Conservation (phyloP, 192 early-diverging fungal species). For the Nowakowskiella sp. region DNA sequence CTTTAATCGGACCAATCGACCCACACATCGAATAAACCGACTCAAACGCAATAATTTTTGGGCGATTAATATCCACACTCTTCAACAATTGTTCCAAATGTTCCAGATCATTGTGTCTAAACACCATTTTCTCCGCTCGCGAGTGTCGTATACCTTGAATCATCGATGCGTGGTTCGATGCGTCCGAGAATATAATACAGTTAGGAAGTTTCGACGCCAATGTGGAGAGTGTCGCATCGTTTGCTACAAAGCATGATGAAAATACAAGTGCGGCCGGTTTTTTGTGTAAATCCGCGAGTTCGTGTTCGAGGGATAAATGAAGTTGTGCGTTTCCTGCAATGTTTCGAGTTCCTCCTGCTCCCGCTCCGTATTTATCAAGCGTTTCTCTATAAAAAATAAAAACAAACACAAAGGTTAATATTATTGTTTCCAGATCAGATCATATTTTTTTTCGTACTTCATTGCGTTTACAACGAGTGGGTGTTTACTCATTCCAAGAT, state of each 20-base stretch:
- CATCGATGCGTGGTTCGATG: constrained; percentile 97
- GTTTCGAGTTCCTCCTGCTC: constrained; percentile 98
- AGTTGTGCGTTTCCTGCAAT: constrained; percentile 97
- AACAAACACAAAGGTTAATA: neutral
- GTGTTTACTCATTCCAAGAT: constrained; percentile 92
- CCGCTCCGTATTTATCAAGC: constrained; percentile 92
- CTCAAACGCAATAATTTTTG: constrained; percentile 95
- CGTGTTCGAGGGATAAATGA: constrained; percentile 83
- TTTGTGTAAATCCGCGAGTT: constrained; percentile 87
- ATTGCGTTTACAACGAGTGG: constrained; percentile 77
- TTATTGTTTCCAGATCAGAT: constrained; percentile 1
- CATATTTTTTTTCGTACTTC: constrained; percentile 56
- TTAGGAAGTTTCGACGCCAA: constrained; percentile 79
- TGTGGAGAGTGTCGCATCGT: constrained; percentile 91
- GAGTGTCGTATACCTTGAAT: constrained; percentile 96
- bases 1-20: constrained; percentile 83
- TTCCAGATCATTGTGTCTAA: constrained; percentile 85
- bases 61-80: constrained; percentile 68
- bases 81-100: constrained; percentile 82
- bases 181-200: constrained; percentile 91
- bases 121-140: constrained; percentile 75
- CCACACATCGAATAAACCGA: constrained; percentile 97
- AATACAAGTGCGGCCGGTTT: constrained; percentile 88
- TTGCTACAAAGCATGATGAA: constrained; percentile 96
- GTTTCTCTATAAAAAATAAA: constrained; percentile 45